phyloP scores from a whole-genome alignment of 2,329 filamentous ascomycete species.

The Xylariaceae sp. region DNA sequence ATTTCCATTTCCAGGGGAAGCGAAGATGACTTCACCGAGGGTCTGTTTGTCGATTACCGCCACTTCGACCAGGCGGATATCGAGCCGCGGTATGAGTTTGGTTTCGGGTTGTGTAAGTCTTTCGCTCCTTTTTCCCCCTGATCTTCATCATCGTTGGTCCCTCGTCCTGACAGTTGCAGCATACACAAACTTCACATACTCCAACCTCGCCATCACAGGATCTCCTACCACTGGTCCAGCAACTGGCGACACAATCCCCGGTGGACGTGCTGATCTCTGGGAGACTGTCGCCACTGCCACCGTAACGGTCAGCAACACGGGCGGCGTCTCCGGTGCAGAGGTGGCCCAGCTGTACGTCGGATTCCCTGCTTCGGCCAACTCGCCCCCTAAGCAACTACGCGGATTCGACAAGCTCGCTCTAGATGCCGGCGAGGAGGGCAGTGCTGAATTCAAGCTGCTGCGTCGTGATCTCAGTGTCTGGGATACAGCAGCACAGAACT shows the following conservation, averaged over 20 bases:
- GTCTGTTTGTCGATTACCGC: slow-evolving; percentile 59
- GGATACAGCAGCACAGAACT: slow-evolving; percentile 55
- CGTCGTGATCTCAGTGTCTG: slow-evolving; percentile 61
- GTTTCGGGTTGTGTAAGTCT: slow-evolving; percentile 52
- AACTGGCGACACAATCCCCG: slow-evolving; percentile 36
- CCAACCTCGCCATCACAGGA: slow-evolving; percentile 41
- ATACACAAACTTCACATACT: slow-evolving; percentile 63
- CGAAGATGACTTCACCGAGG: slow-evolving; percentile 53
- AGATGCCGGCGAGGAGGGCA: slow-evolving; percentile 41
- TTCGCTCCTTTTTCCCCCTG: background rate
- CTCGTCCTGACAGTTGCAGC: slow-evolving; percentile 35
- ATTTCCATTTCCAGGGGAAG: slow-evolving; percentile 29
- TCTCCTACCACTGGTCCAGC: slow-evolving; percentile 37
- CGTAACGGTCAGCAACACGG: slow-evolving; percentile 60
- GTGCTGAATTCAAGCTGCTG: slow-evolving; percentile 48
- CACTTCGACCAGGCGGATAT: slow-evolving; percentile 55
- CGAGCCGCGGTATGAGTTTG: slow-evolving; percentile 58
- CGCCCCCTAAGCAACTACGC: slow-evolving; percentile 48
- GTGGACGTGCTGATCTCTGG: slow-evolving; percentile 44
- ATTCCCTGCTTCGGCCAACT: slow-evolving; percentile 37
- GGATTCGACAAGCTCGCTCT: slow-evolving; percentile 58
- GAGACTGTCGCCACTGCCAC: slow-evolving; percentile 46
- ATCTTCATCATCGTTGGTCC: background rate
- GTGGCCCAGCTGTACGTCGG: slow-evolving; percentile 58
- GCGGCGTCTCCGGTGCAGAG: slow-evolving; percentile 55